phyloP scores from a whole-genome alignment of 163 green algal genomes.

The Chlorella variabilis region DNA sequence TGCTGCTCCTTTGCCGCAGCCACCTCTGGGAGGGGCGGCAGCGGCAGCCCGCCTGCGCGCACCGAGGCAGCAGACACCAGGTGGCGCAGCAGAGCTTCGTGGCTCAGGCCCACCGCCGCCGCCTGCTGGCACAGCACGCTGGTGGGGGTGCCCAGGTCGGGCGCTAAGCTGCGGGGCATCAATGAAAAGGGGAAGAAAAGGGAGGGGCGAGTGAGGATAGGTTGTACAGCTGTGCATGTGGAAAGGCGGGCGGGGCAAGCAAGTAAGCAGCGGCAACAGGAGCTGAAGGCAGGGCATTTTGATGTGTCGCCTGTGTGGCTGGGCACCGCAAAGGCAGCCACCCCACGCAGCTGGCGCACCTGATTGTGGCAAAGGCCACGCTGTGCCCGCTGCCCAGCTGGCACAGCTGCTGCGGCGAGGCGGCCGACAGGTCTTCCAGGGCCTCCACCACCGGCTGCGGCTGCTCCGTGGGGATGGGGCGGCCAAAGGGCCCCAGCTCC shows the following conservation, averaged over 20 bases:
- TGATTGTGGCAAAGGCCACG: conserved; percentile 14
- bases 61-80: conserved; percentile 30
- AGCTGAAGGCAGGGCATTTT: background rate
- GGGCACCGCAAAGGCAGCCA: background rate
- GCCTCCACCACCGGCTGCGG: conserved; percentile 1
- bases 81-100: conserved; percentile 24
- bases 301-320: too few species aligned
- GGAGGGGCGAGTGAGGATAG: too few species aligned
- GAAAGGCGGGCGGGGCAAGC: too few species aligned
- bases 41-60: conserved; percentile 6
- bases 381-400: background rate
- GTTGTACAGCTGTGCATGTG: too few species aligned
- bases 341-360: conserved; percentile 11
- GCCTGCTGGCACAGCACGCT: conserved; percentile 39
- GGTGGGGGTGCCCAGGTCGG: conserved; percentile 30
- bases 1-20: background rate
- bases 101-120: conserved; percentile 22
- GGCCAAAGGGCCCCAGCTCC: background rate
- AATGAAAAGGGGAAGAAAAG: background rate
- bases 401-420: conserved; percentile 4
- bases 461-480: conserved; percentile 9
- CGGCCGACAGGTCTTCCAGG: conserved; percentile 10
- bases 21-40: conserved; percentile 20
- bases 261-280: background rate
- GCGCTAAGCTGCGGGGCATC: background rate